Percentiles rank a stretch among this genome's conserved stretches.
These are phyloP conservation scores for Trichothecium sympodiale DNA, from an alignment of 2,329 filamentous ascomycete genomes.

Conservation along the genomic window DNA sequence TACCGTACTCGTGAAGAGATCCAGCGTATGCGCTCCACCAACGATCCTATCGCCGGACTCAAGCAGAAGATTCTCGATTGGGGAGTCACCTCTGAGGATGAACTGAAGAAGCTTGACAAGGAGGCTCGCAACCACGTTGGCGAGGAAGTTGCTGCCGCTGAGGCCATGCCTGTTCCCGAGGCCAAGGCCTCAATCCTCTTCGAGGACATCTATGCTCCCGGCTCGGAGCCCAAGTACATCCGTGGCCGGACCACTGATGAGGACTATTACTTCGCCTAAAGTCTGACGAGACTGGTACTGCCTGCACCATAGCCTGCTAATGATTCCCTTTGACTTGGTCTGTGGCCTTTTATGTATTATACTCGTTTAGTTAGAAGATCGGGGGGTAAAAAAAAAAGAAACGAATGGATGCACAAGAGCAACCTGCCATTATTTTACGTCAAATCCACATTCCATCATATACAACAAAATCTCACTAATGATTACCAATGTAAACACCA, in stretches of 20 bases:
- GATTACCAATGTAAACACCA: too few relatives aligned
- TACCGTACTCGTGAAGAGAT: slow-evolving; percentile 99
- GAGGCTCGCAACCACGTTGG: slow-evolving; percentile 77
- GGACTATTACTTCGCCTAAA: slow-evolving; percentile 77
- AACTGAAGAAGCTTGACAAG: slow-evolving; percentile 95
- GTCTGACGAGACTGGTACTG: slow-evolving; percentile 26
- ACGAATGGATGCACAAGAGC: too few relatives aligned
- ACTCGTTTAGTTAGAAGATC: slow-evolving; percentile 7
- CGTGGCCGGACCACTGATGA: slow-evolving; percentile 82
- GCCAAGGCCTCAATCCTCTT: slow-evolving; percentile 72
- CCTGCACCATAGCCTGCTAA: slow-evolving; percentile 10
- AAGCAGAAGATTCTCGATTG: slow-evolving; percentile 98
- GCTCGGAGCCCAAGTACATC: slow-evolving; percentile 79
- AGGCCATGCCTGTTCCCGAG: slow-evolving; percentile 77
- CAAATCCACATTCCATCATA: too few relatives aligned
- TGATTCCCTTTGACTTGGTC: slow-evolving; percentile 18
- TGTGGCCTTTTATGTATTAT: slow-evolving; percentile 15
- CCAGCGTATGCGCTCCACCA: slow-evolving; percentile 97
- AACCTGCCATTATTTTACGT: too few relatives aligned
- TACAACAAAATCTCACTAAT: too few relatives aligned
- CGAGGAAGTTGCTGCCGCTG: slow-evolving; percentile 79
- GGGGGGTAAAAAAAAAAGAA: background rate
- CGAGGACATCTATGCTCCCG: slow-evolving; percentile 91
- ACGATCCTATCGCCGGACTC: slow-evolving; percentile 94
- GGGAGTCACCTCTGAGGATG: slow-evolving; percentile 82